phyloP scores from a whole-genome alignment of 805 yeast genomes.

The Metschnikowia sp. region DNA sequence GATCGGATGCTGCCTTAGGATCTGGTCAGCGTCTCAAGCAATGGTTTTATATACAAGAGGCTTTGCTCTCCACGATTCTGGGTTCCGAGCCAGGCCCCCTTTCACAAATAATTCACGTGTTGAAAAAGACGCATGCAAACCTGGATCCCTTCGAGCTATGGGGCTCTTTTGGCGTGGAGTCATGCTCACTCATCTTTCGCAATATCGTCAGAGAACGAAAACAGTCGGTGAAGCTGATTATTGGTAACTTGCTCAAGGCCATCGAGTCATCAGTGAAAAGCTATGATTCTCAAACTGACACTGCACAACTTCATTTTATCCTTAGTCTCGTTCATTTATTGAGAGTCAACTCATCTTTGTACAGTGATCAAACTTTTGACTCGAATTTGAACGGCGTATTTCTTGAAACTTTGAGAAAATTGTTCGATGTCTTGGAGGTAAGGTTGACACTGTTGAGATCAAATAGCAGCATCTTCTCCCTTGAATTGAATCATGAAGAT shows the following conservation, averaged over 20 bases:
- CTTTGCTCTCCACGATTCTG: constrained; percentile 2
- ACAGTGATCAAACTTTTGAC: background rate
- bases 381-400: background rate
- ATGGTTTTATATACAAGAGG: constrained; percentile 12
- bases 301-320: background rate
- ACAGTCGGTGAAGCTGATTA: background rate
- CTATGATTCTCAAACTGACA: background rate
- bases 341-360: background rate
- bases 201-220: background rate
- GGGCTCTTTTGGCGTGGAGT: constrained; percentile 9
- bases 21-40: constrained; percentile 4
- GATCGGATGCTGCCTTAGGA: background rate
- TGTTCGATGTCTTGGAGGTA: background rate
- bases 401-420: background rate
- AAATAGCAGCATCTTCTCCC: background rate
- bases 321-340: constrained; percentile 4
- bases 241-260: too few relatives aligned
- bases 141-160: constrained; percentile 7
- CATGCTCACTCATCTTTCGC: background rate
- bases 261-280: background rate
- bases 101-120: background rate
- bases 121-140: constrained; percentile 2
- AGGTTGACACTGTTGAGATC: background rate
- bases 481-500: constrained; percentile 3
- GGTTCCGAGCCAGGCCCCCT: background rate